A percentile compares a stretch with the other conserved stretches of the same genome.
Conservation (phyloP, 2,329 filamentous ascomycete species). For the Colletotrichum lupini region DNA sequence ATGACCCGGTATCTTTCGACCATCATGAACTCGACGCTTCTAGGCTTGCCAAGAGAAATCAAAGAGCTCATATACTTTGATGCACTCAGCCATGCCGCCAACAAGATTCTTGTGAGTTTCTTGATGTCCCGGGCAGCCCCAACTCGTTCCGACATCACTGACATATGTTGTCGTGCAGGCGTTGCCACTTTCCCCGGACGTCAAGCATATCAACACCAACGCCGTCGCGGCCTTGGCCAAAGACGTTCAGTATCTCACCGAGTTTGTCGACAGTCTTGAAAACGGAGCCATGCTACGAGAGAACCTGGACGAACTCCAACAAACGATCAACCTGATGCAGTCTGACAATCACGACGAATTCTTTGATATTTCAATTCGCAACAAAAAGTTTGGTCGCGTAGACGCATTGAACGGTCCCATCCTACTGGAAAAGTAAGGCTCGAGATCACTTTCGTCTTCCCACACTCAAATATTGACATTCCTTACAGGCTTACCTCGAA, state of each 20-base stretch:
- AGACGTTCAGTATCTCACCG: conserved; percentile 85
- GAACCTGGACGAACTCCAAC: conserved; percentile 91
- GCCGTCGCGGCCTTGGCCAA: conserved; percentile 83
- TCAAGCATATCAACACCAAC: conserved; percentile 88
- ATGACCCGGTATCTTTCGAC: conserved; percentile 92
- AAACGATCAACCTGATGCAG: conserved; percentile 90
- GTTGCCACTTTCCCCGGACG: conserved; percentile 80
- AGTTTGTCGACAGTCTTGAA: conserved; percentile 88
- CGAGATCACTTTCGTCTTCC: neutral
- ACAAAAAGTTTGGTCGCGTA: conserved; percentile 94
- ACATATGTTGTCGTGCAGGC: conserved; percentile 55
- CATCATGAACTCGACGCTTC: conserved; percentile 94
- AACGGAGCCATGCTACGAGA: conserved; percentile 87
- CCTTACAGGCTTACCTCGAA: conserved; percentile 70
- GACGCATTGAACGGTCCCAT: conserved; percentile 90
- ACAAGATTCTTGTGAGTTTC: conserved; percentile 77
- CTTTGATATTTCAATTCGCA: conserved; percentile 89
- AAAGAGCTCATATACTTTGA: conserved; percentile 99
- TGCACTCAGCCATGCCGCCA: conserved; percentile 89
- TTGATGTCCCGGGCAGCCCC: neutral
- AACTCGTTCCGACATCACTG: neutral
- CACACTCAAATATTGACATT: conserved; percentile 39
- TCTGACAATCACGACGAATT: conserved; percentile 95
- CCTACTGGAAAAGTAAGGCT: conserved; percentile 86
- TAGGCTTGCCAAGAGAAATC: conserved; percentile 94